Conservation (phyloP, 306 rosid genomes). For the Malus sylvestris region DNA sequence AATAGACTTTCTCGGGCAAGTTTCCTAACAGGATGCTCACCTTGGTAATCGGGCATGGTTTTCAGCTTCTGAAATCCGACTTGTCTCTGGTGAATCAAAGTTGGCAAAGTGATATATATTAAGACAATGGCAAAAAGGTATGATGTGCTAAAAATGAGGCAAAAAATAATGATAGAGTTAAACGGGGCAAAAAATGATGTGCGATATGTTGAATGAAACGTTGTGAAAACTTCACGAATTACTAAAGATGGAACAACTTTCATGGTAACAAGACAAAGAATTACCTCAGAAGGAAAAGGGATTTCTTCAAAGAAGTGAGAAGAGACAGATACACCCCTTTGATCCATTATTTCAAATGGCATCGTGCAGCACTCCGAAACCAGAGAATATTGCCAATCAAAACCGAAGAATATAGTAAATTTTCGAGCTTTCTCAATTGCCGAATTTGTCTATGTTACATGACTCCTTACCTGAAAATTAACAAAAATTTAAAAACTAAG, state of each 20-base stretch:
- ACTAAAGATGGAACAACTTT: not conserved
- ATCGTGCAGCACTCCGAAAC: slow-evolving; percentile 39
- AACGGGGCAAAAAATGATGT: not conserved
- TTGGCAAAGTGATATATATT: slow-evolving; percentile 21
- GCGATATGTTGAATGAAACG: not conserved
- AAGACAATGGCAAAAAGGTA: slow-evolving; percentile 9
- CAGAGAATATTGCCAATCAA: slow-evolving; percentile 12
- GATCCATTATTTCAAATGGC: slow-evolving; percentile 71
- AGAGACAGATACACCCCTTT: slow-evolving; percentile 53
- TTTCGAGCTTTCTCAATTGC: slow-evolving; percentile 19
- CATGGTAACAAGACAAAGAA: not conserved
- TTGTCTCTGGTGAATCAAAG: slow-evolving; percentile 41
- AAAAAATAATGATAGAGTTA: not conserved
- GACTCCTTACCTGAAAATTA: slow-evolving; percentile 28
- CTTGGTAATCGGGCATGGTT: slow-evolving; percentile 42
- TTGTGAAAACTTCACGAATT: not conserved
- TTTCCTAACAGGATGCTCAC: slow-evolving; percentile 30
- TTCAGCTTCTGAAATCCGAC: slow-evolving; percentile 49
- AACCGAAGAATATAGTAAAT: slow-evolving; percentile 6
- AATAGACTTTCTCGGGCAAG: not conserved
- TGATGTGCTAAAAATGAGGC: not conserved
- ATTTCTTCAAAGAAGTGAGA: slow-evolving; percentile 55
- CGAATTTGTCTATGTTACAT: slow-evolving; percentile 13
- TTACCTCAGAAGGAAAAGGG: slow-evolving; percentile 56
- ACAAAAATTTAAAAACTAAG: not conserved